Base-by-base conservation (phyloP, 176 grass and related monocot species). In the Oryza officinalis region DNA sequence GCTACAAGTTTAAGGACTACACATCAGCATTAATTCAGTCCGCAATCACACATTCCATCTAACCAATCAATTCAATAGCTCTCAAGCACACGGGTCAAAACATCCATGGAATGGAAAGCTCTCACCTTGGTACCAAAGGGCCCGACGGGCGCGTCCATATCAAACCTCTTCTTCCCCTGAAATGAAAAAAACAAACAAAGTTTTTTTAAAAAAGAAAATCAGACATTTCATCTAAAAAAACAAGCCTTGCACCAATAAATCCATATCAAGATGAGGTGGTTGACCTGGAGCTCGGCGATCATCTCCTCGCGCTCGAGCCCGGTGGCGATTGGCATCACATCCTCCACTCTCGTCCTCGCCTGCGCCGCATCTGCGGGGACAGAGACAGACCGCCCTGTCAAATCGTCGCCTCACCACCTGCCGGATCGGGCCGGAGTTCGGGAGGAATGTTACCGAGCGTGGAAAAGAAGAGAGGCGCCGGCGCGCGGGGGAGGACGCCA, bases 101-200 rank as follows among this genome's bases (percentile, higher is more conserved):
- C 12, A 64, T 15, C 4, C n/a, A 63, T 5, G 35, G 1, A 27
- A 18, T 20, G 8, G 38, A 20, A 54, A 65, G 20, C 23, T 1
- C 80, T 73, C 9, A 97, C 91, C 87, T 90, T 97, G 31, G 94
- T 97, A 57, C 89, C 94, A 20, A 97, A 97, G 14, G 89, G 89
- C 26, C 94, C 85, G 2, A 79, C 67, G 8, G 89, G 91, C 4
- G 79, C 87, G 76, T 97, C 94, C 87, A 94, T 87, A 60, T 97
- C 91, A 67, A 92, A 94, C 30, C 91, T 86, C 87, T 94, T 97
- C 79, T 88, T 85, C 2, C 87, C 89, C 87, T 94, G 37, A 13
- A 84, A 10, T 78, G 18, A 67, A 35, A 31, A 31, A 50, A n/a
- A 92, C 59, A 11, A 74, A 81, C 45, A 20, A 20, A 81, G 4